These are phyloP conservation scores for Pyrus betulifolia DNA, from an alignment of 306 rosid species.

Conservation along the genomic window DNA sequence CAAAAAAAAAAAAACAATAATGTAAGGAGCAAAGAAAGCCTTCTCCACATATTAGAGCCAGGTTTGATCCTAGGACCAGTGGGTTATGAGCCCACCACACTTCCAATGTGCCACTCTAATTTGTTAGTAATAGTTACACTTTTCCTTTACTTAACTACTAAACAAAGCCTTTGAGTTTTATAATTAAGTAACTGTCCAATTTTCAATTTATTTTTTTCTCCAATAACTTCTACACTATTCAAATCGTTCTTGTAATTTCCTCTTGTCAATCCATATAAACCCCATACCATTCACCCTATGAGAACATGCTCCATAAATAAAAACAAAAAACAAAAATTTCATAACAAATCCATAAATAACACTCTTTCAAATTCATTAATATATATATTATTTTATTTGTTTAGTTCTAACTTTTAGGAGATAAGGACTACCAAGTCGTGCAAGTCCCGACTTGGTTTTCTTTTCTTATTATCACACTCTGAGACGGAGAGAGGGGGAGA, in stretches of 20 bases:
- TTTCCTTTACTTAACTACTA: neutral
- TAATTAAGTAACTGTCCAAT: too few relatives aligned
- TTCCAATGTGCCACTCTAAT: constrained; percentile 82
- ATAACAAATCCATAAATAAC: neutral
- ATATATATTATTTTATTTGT: too few relatives aligned
- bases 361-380: too few relatives aligned
- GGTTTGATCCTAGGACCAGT: constrained; percentile 71
- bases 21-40: neutral
- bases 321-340: too few relatives aligned
- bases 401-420: neutral
- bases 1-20: neutral
- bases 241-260: neutral
- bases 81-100: constrained; percentile 83
- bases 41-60: constrained; percentile 45
- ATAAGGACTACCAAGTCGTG: neutral
- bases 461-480: neutral
- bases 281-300: too few relatives aligned
- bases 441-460: neutral
- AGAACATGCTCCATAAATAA: too few relatives aligned
- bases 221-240: neutral
- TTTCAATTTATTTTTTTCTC: too few relatives aligned
- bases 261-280: neutral
- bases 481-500: neutral
- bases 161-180: too few relatives aligned
- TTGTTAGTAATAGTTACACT: accelerated